Percentiles rank a stretch among this genome's conserved stretches.
Evolutionary conservation across 2,329 filamentous ascomycete genomes (phyloP).

Genomic region (Cryphonectria carpinicola): DNA sequence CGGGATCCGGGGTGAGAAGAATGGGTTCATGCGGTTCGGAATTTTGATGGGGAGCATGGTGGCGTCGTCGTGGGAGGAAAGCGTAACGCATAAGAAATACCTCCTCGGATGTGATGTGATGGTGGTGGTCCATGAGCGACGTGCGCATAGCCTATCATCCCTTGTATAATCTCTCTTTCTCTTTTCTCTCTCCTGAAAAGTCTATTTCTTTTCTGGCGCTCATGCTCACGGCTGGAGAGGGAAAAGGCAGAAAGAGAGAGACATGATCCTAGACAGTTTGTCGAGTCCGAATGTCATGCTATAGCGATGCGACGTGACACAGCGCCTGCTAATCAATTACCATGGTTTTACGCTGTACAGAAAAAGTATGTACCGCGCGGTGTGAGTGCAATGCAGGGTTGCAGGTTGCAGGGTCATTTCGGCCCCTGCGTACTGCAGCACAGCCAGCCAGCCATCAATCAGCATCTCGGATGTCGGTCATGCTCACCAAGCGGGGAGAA

Average conservation of each 20-base stretch:
- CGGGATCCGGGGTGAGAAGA: not conserved
- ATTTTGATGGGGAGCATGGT: not conserved
- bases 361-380: not conserved
- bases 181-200: not conserved
- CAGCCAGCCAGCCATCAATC: not conserved
- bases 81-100: not conserved
- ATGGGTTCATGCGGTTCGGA: not conserved
- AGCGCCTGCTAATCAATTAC: not conserved
- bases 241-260: not conserved
- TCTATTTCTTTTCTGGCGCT: too few species aligned
- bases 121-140: not conserved
- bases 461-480: conserved; percentile 10
- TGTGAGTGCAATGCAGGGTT: not conserved
- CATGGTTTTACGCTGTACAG: not conserved
- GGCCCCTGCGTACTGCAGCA: not conserved
- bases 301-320: not conserved
- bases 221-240: not conserved
- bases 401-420: not conserved
- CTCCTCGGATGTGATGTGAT: not conserved
- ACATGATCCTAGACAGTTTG: not conserved
- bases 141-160: not conserved
- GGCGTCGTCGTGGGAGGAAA: not conserved
- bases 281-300: conserved; percentile 1
- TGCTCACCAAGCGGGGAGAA: not conserved
- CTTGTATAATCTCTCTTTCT: not conserved